phyloP scores from a whole-genome alignment of 345 rosid species.

The Microcos paniculata region DNA sequence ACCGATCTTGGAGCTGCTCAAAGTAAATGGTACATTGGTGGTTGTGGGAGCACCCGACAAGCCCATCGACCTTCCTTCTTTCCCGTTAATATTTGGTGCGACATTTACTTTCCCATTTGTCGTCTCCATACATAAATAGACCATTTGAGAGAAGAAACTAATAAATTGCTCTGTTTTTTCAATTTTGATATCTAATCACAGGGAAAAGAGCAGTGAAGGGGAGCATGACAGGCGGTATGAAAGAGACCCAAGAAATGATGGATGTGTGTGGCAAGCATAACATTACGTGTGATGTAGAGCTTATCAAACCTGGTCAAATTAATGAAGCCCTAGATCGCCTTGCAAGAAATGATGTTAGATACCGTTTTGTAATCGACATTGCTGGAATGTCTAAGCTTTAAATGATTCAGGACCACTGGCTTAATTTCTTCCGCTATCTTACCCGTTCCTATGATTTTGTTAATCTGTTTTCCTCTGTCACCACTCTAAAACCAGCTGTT shows the following conservation, averaged over 20 bases:
- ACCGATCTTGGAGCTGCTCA: slow-evolving; percentile 50
- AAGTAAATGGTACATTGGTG: slow-evolving; percentile 47
- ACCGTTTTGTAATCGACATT: slow-evolving; percentile 66
- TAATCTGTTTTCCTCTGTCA: not conserved
- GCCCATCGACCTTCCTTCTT: slow-evolving; percentile 51
- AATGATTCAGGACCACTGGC: not conserved
- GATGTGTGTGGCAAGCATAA: slow-evolving; percentile 50
- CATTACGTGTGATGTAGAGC: slow-evolving; percentile 50
- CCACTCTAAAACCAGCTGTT: not conserved
- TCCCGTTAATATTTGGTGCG: slow-evolving; percentile 55
- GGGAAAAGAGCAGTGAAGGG: slow-evolving; percentile 59
- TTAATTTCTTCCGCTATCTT: not conserved
- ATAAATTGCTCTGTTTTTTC: not conserved
- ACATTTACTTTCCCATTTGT: not conserved
- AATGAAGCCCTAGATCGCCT: slow-evolving; percentile 52
- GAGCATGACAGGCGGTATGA: slow-evolving; percentile 51
- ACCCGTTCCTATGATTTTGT: not conserved
- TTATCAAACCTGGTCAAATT: slow-evolving; percentile 37
- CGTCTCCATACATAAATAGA: too few species aligned
- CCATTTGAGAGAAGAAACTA: not conserved
- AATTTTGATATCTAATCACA: not conserved
- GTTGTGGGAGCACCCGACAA: slow-evolving; percentile 49
- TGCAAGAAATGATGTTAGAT: slow-evolving; percentile 53
- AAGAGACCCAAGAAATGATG: slow-evolving; percentile 63
- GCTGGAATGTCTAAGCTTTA: slow-evolving; percentile 28